These are phyloP conservation scores for Cercospora sp. DNA, from an alignment of 2,329 filamentous ascomycete genomes.

Conservation along the genomic window DNA sequence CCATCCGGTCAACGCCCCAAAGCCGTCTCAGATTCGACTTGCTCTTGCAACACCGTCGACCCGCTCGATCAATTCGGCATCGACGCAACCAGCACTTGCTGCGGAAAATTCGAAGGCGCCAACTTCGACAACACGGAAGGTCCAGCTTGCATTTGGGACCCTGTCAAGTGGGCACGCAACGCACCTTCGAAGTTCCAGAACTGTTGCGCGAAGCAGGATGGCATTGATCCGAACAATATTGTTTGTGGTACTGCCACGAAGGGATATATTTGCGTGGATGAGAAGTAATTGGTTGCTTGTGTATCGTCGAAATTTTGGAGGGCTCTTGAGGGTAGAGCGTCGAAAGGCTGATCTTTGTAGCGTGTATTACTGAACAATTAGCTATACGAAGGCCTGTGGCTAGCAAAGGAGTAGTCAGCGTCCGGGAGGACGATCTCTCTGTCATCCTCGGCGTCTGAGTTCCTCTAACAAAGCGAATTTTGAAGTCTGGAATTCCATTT, in stretches of 20 bases:
- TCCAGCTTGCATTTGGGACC: background rate
- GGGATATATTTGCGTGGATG: background rate
- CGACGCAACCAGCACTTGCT: background rate
- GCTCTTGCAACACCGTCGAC: background rate
- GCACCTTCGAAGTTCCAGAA: background rate
- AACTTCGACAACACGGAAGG: background rate
- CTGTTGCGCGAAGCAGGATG: background rate
- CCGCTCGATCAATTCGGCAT: background rate
- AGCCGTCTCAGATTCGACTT: background rate
- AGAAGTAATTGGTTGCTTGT: background rate
- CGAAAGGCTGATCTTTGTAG: background rate
- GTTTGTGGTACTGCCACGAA: background rate
- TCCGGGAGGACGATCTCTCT: background rate
- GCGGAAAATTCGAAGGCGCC: background rate
- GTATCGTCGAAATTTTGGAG: background rate
- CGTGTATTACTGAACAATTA: background rate
- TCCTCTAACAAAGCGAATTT: background rate
- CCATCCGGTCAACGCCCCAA: background rate
- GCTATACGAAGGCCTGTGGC: background rate
- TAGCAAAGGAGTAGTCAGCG: background rate
- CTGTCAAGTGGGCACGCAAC: background rate
- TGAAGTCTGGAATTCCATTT: too few relatives aligned
- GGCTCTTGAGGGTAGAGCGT: background rate
- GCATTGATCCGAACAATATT: background rate
- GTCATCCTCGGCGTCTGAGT: background rate